Conservation (phyloP, 73 alveolate species). For the Tetrahymena elliotti region DNA sequence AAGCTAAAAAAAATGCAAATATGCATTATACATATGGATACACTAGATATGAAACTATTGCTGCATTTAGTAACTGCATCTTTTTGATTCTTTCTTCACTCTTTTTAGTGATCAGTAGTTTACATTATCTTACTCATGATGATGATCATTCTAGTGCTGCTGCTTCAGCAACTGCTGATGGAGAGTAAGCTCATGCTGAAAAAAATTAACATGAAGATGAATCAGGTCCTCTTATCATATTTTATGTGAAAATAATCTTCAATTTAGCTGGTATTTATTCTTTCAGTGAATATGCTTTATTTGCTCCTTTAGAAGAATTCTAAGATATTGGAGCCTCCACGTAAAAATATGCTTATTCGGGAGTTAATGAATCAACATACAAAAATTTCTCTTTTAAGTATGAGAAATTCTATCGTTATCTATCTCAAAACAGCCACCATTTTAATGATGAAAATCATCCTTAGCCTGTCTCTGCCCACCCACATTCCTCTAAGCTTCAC, state of each 20-base stretch:
- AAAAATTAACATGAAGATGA: not conserved
- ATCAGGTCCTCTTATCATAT: not conserved
- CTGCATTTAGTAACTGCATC: not conserved
- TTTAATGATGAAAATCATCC: not conserved
- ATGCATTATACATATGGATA: not conserved
- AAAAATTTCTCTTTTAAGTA: not conserved
- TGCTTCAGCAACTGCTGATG: not conserved
- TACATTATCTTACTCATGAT: not conserved
- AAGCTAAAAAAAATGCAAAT: not conserved
- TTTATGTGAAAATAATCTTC: not conserved
- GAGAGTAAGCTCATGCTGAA: not conserved
- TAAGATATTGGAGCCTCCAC: slow-evolving; percentile 1
- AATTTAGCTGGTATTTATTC: not conserved
- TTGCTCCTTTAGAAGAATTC: not conserved
- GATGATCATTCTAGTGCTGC: not conserved
- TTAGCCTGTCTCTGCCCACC: not conserved
- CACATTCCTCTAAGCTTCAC: not conserved
- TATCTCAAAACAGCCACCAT: not conserved
- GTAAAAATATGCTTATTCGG: not conserved
- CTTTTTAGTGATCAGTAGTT: not conserved
- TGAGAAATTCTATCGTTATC: not conserved
- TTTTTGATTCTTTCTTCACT: not conserved
- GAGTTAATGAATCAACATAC: not conserved
- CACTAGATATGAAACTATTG: not conserved
- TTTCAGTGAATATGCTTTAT: not conserved